Conservation (phyloP, 495 filamentous ascomycete genomes). For the Neurospora cerealis region DNA sequence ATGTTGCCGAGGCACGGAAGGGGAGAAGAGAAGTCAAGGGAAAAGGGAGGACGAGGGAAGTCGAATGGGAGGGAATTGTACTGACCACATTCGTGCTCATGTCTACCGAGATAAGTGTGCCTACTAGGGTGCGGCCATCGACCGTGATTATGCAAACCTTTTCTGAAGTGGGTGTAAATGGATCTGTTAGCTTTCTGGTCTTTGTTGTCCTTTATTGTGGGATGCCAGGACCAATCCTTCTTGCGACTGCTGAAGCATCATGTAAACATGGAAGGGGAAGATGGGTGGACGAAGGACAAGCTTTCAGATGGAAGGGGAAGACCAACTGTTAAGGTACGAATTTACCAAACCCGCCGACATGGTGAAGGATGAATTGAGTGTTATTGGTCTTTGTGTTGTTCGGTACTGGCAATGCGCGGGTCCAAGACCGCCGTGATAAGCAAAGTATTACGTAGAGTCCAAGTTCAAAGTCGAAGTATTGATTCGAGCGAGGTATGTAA, state of each 20-base stretch:
- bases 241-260: not conserved
- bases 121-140: constrained; percentile 82
- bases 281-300: not conserved
- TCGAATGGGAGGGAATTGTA: not conserved
- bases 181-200: constrained; percentile 14
- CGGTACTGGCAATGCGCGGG: not conserved
- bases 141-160: constrained; percentile 85
- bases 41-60: not conserved
- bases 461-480: not conserved
- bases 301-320: not conserved
- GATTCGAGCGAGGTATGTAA: not conserved
- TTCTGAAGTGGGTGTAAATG: constrained; percentile 40
- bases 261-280: not conserved
- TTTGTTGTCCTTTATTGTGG: not conserved
- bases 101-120: constrained; percentile 77
- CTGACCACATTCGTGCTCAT: constrained; percentile 79
- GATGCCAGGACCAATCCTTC: not conserved
- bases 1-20: no score
- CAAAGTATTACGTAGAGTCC: not conserved
- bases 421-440: not conserved
- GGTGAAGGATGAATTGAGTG: not conserved
- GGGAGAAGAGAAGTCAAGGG: not conserved
- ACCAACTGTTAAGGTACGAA: constrained; percentile 6
- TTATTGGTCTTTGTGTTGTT: not conserved
- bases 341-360: constrained; percentile 5